These are phyloP conservation scores for Onygena corvina DNA, from an alignment of 2,329 filamentous ascomycete genomes.

Conservation along the genomic window DNA sequence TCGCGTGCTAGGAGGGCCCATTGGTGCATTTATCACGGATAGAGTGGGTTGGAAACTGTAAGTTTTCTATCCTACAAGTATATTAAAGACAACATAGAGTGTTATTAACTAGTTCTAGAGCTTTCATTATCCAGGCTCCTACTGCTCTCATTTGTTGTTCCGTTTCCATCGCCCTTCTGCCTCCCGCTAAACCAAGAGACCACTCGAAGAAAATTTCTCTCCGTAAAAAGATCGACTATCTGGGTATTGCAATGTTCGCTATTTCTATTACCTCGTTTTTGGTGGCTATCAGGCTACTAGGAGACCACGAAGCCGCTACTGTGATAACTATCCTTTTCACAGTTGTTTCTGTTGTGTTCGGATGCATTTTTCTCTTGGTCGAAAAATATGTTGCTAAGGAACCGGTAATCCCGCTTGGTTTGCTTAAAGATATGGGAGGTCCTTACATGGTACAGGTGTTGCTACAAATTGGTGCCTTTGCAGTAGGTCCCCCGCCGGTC, in stretches of 20 bases:
- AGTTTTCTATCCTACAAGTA: background rate
- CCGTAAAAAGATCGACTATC: conserved; percentile 1
- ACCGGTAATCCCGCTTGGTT: background rate
- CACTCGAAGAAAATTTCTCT: background rate
- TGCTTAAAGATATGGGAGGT: conserved; percentile 1
- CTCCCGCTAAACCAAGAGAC: background rate
- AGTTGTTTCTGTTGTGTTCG: background rate
- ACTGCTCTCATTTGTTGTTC: background rate
- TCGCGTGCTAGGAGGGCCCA: background rate
- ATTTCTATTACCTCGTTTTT: background rate
- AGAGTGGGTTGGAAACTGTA: conserved; percentile 1
- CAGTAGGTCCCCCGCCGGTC: background rate
- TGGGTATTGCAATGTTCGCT: background rate
- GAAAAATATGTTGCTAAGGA: background rate
- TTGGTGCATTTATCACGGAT: conserved; percentile 1
- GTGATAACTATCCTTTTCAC: background rate
- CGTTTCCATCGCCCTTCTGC: background rate
- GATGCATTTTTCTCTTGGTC: background rate
- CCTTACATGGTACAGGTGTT: background rate
- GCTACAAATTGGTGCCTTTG: background rate
- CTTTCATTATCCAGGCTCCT: background rate
- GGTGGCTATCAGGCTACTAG: conserved; percentile 1
- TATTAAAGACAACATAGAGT: background rate
- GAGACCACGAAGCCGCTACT: background rate
- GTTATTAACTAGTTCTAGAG: background rate